Conservation (phyloP, 2,329 filamentous ascomycete species). For the Claviceps cyperi region DNA sequence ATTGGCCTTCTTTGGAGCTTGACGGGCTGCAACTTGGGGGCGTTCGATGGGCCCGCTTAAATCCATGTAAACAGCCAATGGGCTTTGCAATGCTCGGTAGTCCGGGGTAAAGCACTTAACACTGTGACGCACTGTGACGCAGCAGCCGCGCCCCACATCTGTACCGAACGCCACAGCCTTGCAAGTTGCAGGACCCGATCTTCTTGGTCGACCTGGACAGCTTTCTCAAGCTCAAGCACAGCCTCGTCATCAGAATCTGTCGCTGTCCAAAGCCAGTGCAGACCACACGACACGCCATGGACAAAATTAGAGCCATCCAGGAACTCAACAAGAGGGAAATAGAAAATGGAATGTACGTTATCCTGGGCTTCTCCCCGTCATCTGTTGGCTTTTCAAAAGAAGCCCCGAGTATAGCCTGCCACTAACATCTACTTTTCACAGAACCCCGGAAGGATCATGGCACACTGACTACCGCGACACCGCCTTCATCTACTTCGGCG, state of each 20-base stretch:
- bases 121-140: background rate
- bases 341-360: constrained; percentile 61
- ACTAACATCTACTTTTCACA: constrained; percentile 22
- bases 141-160: background rate
- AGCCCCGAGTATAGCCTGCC: background rate
- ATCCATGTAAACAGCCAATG: background rate
- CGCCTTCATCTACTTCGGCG: constrained; percentile 91
- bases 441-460: constrained; percentile 80
- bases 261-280: background rate
- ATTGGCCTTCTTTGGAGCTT: background rate
- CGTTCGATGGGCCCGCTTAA: constrained; percentile 19
- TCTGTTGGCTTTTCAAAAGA: background rate
- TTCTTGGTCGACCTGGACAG: background rate
- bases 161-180: constrained; percentile 4
- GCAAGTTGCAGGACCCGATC: background rate
- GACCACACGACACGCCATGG: constrained; percentile 45
- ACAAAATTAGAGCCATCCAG: constrained; percentile 83
- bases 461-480: constrained; percentile 96
- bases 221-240: background rate
- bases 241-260: background rate
- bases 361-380: background rate
- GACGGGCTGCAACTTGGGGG: background rate
- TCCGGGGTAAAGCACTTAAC: background rate
- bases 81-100: background rate
- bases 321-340: constrained; percentile 90